Percentiles rank a stretch among this genome's conserved stretches.
These are phyloP conservation scores for Encephalitozoon intestinalis DNA, from an alignment of 371 early-diverging fungal genomes.

Conservation along the genomic window DNA sequence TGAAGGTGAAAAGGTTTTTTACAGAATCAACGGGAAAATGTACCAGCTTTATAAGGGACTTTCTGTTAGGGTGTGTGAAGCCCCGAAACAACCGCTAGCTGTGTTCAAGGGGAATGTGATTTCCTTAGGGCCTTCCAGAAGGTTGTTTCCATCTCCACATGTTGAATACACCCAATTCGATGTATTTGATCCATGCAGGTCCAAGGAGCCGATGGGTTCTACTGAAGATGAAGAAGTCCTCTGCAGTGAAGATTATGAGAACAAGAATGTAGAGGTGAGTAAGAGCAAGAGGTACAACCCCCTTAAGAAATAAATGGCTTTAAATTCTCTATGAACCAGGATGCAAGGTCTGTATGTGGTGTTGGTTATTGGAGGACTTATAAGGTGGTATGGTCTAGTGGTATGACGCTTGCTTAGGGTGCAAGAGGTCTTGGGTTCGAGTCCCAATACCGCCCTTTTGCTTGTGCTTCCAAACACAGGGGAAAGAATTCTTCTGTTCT, in stretches of 20 bases:
- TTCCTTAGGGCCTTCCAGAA: background rate
- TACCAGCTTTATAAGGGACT: slow-evolving; percentile 3
- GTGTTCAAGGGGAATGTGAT: slow-evolving; percentile 3
- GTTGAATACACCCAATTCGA: slow-evolving; percentile 14
- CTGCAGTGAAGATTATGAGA: background rate
- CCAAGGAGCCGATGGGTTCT: background rate
- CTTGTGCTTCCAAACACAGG: background rate
- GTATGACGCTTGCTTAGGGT: slow-evolving; percentile 62
- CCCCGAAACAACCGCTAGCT: background rate
- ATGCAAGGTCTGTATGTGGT: background rate
- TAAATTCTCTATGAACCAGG: too few species aligned
- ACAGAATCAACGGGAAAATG: slow-evolving; percentile 8
- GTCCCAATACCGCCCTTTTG: slow-evolving; percentile 60
- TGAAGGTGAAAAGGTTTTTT: background rate
- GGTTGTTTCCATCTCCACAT: slow-evolving; percentile 10
- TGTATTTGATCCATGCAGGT: background rate
- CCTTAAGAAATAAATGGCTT: background rate
- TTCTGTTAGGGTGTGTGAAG: background rate
- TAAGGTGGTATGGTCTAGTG: slow-evolving; percentile 61
- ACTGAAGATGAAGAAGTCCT: background rate
- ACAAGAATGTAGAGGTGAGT: background rate
- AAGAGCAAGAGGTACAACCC: background rate
- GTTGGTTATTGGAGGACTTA: background rate
- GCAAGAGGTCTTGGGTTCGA: slow-evolving; percentile 62
- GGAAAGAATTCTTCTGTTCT: background rate